Conservation (phyloP, 495 filamentous ascomycete species). For the Penicillium maclennaniae region DNA sequence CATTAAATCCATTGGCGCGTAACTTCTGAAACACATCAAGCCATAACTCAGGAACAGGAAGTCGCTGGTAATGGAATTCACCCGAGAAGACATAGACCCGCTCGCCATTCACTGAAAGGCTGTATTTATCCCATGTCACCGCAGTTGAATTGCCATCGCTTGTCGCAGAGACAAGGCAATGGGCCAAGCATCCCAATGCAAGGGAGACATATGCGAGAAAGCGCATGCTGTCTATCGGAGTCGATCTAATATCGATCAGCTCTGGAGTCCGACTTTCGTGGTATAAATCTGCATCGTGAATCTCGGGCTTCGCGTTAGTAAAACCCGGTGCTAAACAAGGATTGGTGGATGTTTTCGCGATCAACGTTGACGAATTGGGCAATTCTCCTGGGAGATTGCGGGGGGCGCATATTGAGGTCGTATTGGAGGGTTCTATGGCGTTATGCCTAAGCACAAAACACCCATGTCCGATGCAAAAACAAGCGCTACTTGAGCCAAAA, state of each 20-base stretch:
- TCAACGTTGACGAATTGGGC: conserved; percentile 14
- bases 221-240: conserved; percentile 13
- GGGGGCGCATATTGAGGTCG: conserved; percentile 10
- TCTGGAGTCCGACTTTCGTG: background rate
- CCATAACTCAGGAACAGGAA: conserved; percentile 58
- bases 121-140: conserved; percentile 55
- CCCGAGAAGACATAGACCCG: conserved; percentile 55
- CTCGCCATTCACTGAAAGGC: conserved; percentile 53
- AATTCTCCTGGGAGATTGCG: conserved; percentile 23
- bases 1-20: conserved; percentile 55
- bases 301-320: conserved; percentile 25
- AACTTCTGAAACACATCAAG: conserved; percentile 60
- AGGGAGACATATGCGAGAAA: conserved; percentile 23
- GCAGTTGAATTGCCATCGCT: conserved; percentile 26
- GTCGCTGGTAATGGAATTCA: conserved; percentile 56
- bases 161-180: conserved; percentile 33
- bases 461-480: no score
- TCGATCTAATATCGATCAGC: background rate
- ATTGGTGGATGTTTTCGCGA: conserved; percentile 32
- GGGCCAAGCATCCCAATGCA: conserved; percentile 20
- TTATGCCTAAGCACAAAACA: no score
- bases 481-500: no score
- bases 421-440: no score
- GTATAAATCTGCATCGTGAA: conserved; percentile 1
- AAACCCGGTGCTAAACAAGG: conserved; percentile 18